Evolutionary conservation across 805 yeast genomes (phyloP).

Genomic region (Candida boidinii): DNA sequence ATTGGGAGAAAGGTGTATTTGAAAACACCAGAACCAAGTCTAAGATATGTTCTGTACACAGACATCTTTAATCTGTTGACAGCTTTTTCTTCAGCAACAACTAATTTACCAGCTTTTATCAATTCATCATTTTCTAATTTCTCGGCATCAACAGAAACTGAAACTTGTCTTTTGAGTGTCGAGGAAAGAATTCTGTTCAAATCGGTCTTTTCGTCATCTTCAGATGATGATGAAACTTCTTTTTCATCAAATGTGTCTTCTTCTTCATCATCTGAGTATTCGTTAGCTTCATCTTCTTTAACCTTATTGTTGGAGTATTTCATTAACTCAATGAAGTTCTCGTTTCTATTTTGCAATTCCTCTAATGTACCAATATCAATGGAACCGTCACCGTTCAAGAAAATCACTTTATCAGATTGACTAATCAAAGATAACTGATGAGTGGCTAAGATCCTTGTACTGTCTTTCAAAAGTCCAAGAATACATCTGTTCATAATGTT

Average conservation of each 20-base stretch:
- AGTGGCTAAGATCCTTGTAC: constrained; percentile 64
- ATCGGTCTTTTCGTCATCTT: constrained; percentile 7
- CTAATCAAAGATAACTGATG: constrained; percentile 62
- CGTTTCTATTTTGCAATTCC: constrained; percentile 35
- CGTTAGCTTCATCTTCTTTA: constrained; percentile 17
- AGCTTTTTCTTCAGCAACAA: constrained; percentile 39
- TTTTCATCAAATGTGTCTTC: constrained; percentile 16
- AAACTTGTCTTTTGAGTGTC: constrained; percentile 9
- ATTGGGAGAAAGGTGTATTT: constrained; percentile 19
- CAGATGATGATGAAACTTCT: too few relatives aligned
- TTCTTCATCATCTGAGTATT: too few relatives aligned
- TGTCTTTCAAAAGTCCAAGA: constrained; percentile 37
- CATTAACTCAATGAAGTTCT: constrained; percentile 38
- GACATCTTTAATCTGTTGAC: constrained; percentile 34
- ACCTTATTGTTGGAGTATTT: constrained; percentile 30
- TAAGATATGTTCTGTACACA: constrained; percentile 39
- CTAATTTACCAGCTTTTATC: constrained; percentile 21
- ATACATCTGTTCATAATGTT: constrained; percentile 61
- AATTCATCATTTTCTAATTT: constrained; percentile 1
- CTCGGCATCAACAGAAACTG: too few relatives aligned
- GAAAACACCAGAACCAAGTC: constrained; percentile 40
- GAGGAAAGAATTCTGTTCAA: too few relatives aligned
- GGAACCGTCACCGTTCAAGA: constrained; percentile 48
- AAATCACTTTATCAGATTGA: constrained; percentile 56
- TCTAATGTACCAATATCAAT: constrained; percentile 47